These are phyloP conservation scores for Arthrobotrys sinensis DNA, from an alignment of 2,329 filamentous ascomycete species.

Conservation along the genomic window DNA sequence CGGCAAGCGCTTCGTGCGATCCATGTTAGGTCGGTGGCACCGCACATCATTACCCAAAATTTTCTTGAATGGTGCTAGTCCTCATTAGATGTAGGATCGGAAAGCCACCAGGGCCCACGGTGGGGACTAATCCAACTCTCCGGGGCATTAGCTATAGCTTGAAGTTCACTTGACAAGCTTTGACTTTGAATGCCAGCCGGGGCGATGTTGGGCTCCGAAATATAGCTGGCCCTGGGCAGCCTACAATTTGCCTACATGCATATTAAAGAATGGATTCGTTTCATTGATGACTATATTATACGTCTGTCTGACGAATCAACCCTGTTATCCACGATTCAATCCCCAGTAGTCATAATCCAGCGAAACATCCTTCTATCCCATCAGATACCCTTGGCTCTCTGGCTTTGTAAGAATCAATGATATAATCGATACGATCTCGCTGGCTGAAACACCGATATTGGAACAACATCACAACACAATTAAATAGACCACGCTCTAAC, in stretches of 20 bases:
- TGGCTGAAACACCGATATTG: constrained; percentile 32
- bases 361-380: constrained; percentile 58
- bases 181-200: constrained; percentile 28
- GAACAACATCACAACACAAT: constrained; percentile 56
- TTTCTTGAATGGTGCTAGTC: constrained; percentile 31
- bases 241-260: constrained; percentile 48
- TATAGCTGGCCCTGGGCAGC: constrained; percentile 24
- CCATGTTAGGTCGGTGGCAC: constrained; percentile 58
- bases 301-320: constrained; percentile 57
- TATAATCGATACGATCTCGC: constrained; percentile 52
- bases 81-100: constrained; percentile 50
- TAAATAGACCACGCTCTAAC: constrained; percentile 13
- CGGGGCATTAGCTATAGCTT: constrained; percentile 45
- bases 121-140: constrained; percentile 42
- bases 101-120: constrained; percentile 47
- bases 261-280: constrained; percentile 40
- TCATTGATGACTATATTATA: constrained; percentile 60
- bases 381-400: constrained; percentile 41
- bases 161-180: constrained; percentile 49
- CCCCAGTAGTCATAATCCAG: constrained; percentile 60
- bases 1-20: constrained; percentile 57
- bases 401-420: constrained; percentile 38
- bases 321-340: constrained; percentile 24
- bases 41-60: constrained; percentile 44
- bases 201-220: constrained; percentile 33